Evolutionary conservation across 345 rosid species (phyloP).

Genomic region (Trapa bicornis): DNA sequence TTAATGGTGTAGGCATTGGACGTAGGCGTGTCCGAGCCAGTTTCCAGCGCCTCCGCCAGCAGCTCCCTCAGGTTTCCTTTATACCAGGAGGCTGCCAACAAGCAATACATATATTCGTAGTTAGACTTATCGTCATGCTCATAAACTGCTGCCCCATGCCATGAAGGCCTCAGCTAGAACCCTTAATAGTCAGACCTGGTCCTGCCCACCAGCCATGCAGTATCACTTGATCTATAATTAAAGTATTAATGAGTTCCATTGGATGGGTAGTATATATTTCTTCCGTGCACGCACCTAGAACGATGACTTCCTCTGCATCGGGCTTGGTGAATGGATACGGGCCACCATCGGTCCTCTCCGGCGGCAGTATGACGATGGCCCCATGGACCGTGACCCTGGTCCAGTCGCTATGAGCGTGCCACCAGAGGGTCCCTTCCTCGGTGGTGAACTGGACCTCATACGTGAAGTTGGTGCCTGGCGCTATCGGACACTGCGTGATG

Average conservation of each 20-base stretch:
- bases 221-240: too few relatives aligned
- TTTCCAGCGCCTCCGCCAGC: slow-evolving; percentile 8
- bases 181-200: too few relatives aligned
- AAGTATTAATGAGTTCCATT: too few relatives aligned
- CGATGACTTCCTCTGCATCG: background rate
- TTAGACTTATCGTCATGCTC: too few relatives aligned
- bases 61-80: slow-evolving; percentile 5
- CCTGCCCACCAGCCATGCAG: too few relatives aligned
- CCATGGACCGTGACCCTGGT: slow-evolving; percentile 26
- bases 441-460: slow-evolving; percentile 14
- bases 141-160: too few relatives aligned
- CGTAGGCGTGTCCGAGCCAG: slow-evolving; percentile 7
- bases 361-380: slow-evolving; percentile 19
- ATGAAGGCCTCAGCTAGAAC: too few relatives aligned
- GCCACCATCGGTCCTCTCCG: background rate
- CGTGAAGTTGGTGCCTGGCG: slow-evolving; percentile 9
- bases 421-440: slow-evolving; percentile 28
- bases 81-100: slow-evolving; percentile 13
- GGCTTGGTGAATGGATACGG: slow-evolving; percentile 17
- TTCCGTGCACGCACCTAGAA: background rate
- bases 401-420: slow-evolving; percentile 36
- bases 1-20: slow-evolving; percentile 15
- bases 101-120: too few relatives aligned
- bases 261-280: too few relatives aligned
- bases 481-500: slow-evolving; percentile 18